These are phyloP conservation scores for Flaveria trinervia DNA, from an alignment of 129 eudicot genomes.

Conservation along the genomic window DNA sequence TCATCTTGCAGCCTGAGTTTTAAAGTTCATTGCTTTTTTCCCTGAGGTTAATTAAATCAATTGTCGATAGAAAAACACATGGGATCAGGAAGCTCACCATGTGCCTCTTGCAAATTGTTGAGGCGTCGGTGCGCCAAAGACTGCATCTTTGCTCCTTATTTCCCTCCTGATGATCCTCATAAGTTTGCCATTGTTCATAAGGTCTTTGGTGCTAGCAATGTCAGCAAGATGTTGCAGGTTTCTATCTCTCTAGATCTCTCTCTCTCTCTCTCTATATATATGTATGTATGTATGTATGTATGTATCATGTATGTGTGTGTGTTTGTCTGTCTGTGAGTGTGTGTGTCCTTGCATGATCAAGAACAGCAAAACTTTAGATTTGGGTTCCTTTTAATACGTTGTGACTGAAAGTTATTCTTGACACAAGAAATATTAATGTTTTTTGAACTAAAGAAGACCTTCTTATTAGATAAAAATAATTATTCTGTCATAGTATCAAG, in stretches of 20 bases:
- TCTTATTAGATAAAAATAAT: not conserved
- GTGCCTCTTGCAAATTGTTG: conserved; percentile 92
- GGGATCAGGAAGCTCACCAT: conserved; percentile 87
- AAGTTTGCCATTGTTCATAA: conserved; percentile 96
- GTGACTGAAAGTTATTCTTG: not conserved
- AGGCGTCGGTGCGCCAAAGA: conserved; percentile 90
- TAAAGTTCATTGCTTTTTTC: not conserved
- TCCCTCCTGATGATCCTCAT: conserved; percentile 96
- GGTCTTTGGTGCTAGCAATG: conserved; percentile 94
- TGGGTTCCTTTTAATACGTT: not conserved
- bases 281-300: not conserved
- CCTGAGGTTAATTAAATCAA: not conserved
- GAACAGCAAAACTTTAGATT: not conserved
- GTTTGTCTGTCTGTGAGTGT: not conserved
- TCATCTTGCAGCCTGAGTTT: conserved; percentile 23
- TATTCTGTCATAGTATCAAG: not conserved
- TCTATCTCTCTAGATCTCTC: conserved; percentile 8
- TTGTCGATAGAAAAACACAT: conserved; percentile 15
- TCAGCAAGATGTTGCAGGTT: conserved; percentile 99
- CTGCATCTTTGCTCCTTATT: conserved; percentile 88
- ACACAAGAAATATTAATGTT: conserved; percentile 3
- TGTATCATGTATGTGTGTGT: not conserved
- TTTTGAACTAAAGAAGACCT: not conserved
- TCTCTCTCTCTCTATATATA: not conserved
- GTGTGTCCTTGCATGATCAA: not conserved